These are phyloP conservation scores for Coniferiporia sulphurascens DNA, from an alignment of 1,284 basidiomycete genomes.

Conservation along the genomic window DNA sequence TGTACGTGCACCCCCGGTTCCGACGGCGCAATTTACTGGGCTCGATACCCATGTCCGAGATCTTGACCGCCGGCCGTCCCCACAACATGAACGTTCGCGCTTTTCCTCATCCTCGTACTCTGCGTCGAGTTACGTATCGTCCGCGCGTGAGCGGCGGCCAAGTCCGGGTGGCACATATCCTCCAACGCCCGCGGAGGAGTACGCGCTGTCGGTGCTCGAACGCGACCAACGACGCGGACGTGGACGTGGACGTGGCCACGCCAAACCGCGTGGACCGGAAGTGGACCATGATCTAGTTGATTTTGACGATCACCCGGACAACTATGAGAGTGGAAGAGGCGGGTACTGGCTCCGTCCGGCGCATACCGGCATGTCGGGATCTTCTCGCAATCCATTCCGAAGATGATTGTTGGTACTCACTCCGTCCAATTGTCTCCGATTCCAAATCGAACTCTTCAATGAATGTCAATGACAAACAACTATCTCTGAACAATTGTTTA, in stretches of 20 bases:
- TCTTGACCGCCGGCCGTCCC: background rate
- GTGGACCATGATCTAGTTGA: conserved; percentile 1
- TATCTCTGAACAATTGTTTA: no score
- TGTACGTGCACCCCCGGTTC: conserved; percentile 40
- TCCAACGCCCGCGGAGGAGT: conserved; percentile 55
- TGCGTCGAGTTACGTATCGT: conserved; percentile 25
- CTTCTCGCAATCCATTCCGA: background rate
- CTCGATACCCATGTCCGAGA: conserved; percentile 36
- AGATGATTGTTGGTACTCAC: background rate
- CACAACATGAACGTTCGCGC: background rate
- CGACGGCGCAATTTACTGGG: conserved; percentile 36
- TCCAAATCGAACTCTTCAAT: no score
- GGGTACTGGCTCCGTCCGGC: conserved; percentile 31
- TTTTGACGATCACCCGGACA: conserved; percentile 17
- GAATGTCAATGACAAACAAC: no score
- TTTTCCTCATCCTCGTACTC: conserved; percentile 9
- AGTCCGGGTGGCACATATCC: conserved; percentile 14
- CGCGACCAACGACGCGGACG: conserved; percentile 1
- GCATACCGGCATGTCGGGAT: conserved; percentile 26
- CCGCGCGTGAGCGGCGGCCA: conserved; percentile 23
- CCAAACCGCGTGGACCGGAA: background rate
- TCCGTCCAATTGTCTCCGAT: no score
- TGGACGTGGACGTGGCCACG: background rate
- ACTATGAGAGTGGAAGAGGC: conserved; percentile 21
- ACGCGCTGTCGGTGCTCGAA: conserved; percentile 40